phyloP scores from a whole-genome alignment of 2,329 filamentous ascomycete genomes.

The Botrytis fabae region DNA sequence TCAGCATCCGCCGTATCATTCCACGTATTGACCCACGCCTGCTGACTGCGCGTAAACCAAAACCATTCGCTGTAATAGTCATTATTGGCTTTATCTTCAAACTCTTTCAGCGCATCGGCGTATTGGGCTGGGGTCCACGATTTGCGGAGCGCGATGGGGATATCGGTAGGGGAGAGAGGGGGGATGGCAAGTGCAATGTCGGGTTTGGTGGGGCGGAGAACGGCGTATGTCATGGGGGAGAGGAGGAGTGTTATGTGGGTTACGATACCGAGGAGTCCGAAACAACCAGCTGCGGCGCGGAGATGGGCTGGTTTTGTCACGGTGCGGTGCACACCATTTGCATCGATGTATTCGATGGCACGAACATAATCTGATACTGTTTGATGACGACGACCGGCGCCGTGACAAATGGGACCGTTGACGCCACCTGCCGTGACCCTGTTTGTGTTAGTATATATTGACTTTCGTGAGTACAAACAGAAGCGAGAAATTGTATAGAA shows the following conservation, averaged over 20 bases:
- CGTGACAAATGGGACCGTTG: conserved; percentile 50
- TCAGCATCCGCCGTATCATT: conserved; percentile 42
- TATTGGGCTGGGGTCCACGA: conserved; percentile 41
- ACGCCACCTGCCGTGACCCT: conserved; percentile 49
- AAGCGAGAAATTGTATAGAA: not conserved
- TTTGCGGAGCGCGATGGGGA: conserved; percentile 44
- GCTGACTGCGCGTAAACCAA: conserved; percentile 50
- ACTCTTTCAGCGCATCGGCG: conserved; percentile 42
- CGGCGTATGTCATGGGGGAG: conserved; percentile 49
- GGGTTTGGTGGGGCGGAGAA: conserved; percentile 48
- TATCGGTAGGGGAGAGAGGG: conserved; percentile 43
- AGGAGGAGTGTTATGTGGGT: conserved; percentile 52
- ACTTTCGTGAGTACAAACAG: not conserved
- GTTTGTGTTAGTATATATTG: conserved; percentile 6
- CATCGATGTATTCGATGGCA: conserved; percentile 50
- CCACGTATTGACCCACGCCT: conserved; percentile 51
- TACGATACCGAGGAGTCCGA: conserved; percentile 50
- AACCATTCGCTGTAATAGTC: conserved; percentile 53
- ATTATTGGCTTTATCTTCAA: conserved; percentile 44
- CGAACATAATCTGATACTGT: conserved; percentile 50
- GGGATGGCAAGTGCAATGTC: conserved; percentile 47
- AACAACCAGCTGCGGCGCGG: conserved; percentile 47
- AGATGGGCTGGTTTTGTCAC: conserved; percentile 45
- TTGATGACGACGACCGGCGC: conserved; percentile 47
- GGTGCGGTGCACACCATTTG: conserved; percentile 45